A percentile compares a stretch with the other conserved stretches of the same genome.
Evolutionary conservation across 257 asterid species (phyloP).

Genomic region (Solanum pinnatisectum): DNA sequence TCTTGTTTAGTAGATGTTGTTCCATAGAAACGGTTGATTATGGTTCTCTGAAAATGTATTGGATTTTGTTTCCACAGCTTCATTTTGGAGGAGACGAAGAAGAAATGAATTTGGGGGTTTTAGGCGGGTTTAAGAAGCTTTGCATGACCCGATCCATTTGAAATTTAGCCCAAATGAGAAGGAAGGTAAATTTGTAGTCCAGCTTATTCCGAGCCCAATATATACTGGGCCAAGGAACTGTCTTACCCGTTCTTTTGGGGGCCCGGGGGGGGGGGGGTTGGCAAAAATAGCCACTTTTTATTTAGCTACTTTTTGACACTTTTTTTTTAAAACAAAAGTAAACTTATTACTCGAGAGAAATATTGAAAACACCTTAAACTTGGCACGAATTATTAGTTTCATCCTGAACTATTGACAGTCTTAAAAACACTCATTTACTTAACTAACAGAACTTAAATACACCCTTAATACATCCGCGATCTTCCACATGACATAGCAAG

Average conservation of each 20-base stretch:
- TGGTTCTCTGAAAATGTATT: background rate
- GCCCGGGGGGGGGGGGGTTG: too few species aligned
- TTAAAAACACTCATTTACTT: too few species aligned
- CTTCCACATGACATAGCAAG: too few species aligned
- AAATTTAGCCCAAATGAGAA: background rate
- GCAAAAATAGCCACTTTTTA: background rate
- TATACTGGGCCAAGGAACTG: background rate
- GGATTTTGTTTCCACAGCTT: background rate
- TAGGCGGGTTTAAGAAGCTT: background rate
- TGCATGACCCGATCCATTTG: background rate
- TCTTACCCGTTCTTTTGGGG: background rate
- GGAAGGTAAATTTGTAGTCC: background rate
- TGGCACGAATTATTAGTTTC: too few species aligned
- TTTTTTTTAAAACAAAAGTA: too few species aligned
- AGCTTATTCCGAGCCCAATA: background rate
- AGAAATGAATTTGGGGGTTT: background rate
- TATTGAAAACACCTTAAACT: too few species aligned
- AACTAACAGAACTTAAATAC: too few species aligned
- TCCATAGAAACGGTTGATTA: background rate
- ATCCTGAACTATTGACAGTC: fast-evolving
- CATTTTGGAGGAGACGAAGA: background rate
- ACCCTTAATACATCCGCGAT: too few species aligned
- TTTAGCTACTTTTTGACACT: background rate
- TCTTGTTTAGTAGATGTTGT: background rate
- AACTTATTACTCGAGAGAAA: too few species aligned